Evolutionary conservation across 345 rosid genomes (phyloP), one percentile per base, ranked within the genome.

Genomic region (Acer negundo): DNA sequence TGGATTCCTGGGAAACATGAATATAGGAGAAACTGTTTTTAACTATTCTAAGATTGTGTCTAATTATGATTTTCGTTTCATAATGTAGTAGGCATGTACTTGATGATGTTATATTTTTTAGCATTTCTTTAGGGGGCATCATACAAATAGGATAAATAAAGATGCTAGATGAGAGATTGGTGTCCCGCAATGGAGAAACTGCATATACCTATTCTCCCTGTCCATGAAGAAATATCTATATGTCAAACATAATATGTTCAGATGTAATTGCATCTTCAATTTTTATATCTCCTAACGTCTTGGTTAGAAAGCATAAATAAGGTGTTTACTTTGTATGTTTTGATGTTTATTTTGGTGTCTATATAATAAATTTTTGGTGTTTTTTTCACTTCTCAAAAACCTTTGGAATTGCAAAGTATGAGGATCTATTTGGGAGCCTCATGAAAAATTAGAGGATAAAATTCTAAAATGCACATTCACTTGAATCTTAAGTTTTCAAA

Each of bases 71-170:
- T 22, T 40, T 15, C 9, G 12, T 35, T 67, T 17, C 53, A 15
- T 10, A 42, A 4, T 24, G 51, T 12, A 40, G 53, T 42, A 10
- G 26, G 17, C 17, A 4, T 11, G 53, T 42, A 5, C 0, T 67
- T 11, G 17, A 1, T n/a, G 17, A 24, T 67, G 53, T 62, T 38
- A 13, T 53, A 53, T 53, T 67, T 44, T 17, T 0, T 42, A 38
- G 49, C 49, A 16, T 40, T 66, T 38, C 69, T 44, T 66, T 17
- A 15, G 47, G 47, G 31, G 31, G 23, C 28, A n/a, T 19, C 8
- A 20, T 67, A 46, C 28, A 69, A 69, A 12, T 68, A 68, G 72
- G 53, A 42, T 44, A 44, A 68, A 12, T 46, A 67, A 20, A 53
- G 11, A 44, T 68, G 58, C 72, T 12, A 3, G 38, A 42, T 42